Evolutionary conservation across 2,329 filamentous ascomycete genomes (phyloP).

Genomic region (Cryoendolithus antarcticus): DNA sequence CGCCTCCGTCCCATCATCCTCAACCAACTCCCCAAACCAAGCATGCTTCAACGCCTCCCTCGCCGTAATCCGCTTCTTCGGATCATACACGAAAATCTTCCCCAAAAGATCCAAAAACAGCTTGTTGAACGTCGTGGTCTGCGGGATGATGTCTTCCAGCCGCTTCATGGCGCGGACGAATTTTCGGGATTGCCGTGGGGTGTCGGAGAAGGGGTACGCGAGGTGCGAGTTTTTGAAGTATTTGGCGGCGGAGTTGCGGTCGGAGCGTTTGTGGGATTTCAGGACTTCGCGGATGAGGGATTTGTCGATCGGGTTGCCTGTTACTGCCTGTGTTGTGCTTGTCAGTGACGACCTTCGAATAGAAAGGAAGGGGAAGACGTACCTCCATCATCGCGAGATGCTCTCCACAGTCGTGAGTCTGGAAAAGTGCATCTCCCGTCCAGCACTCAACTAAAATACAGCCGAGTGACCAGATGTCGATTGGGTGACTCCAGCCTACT

Average conservation of each 20-base stretch:
- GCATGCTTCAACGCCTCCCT: slow-evolving; percentile 53
- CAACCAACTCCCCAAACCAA: slow-evolving; percentile 52
- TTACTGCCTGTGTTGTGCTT: slow-evolving; percentile 15
- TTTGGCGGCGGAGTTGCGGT: slow-evolving; percentile 16
- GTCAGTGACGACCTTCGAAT: not conserved
- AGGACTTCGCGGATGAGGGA: slow-evolving; percentile 22
- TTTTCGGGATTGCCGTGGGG: slow-evolving; percentile 50
- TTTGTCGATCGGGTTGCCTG: slow-evolving; percentile 19
- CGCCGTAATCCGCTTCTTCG: slow-evolving; percentile 51
- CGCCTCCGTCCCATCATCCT: slow-evolving; percentile 55
- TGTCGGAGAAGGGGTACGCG: slow-evolving; percentile 52
- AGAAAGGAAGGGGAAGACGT: slow-evolving; percentile 2
- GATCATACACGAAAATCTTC: slow-evolving; percentile 55
- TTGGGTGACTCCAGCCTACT: slow-evolving; percentile 50
- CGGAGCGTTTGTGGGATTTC: slow-evolving; percentile 15
- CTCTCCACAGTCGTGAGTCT: slow-evolving; percentile 56
- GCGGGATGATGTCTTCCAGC: slow-evolving; percentile 49
- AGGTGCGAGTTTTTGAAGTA: slow-evolving; percentile 36
- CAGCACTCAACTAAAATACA: slow-evolving; percentile 59
- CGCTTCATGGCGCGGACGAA: slow-evolving; percentile 58
- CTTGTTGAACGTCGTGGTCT: slow-evolving; percentile 44
- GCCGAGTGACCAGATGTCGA: slow-evolving; percentile 58
- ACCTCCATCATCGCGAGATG: slow-evolving; percentile 59
- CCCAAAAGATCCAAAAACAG: slow-evolving; percentile 51
- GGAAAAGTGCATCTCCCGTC: slow-evolving; percentile 55